Conservation (phyloP, 2,329 filamentous ascomycete genomes). For the Ceratocystis papillata region DNA sequence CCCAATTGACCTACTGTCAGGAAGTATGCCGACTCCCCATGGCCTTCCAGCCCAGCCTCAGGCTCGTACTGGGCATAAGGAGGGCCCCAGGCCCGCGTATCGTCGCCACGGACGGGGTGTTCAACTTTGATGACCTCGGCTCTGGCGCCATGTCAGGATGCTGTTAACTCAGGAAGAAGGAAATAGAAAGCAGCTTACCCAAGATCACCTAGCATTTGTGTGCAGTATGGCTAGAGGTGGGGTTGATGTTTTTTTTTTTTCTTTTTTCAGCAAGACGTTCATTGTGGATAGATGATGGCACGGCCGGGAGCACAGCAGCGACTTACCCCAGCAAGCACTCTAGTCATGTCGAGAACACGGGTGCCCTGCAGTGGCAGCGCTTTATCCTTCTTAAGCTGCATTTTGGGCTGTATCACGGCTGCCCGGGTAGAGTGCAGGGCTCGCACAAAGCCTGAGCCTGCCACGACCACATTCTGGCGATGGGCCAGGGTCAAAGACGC, state of each 20-base stretch:
- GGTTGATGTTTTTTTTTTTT: neutral
- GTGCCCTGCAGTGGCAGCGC: conserved; percentile 66
- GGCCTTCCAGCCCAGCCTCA: conserved; percentile 49
- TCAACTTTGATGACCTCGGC: conserved; percentile 97
- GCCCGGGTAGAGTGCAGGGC: neutral
- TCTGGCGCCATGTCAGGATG: conserved; percentile 35
- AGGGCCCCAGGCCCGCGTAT: conserved; percentile 92
- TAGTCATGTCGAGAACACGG: conserved; percentile 88
- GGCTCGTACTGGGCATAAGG: conserved; percentile 73
- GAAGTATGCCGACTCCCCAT: conserved; percentile 92
- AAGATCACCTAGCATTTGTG: conserved; percentile 89
- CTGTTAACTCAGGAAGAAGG: neutral
- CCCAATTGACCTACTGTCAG: conserved; percentile 51
- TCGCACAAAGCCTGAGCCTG: neutral
- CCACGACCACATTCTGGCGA: neutral
- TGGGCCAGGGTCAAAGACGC: neutral
- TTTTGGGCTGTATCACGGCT: neutral
- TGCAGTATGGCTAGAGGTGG: conserved; percentile 77
- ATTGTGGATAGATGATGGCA: conserved; percentile 20
- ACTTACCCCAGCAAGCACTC: conserved; percentile 84
- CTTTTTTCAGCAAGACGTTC: conserved; percentile 15
- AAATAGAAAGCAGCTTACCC: conserved; percentile 52
- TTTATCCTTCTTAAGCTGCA: conserved; percentile 8
- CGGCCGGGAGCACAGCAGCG: neutral
- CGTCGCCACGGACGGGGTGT: conserved; percentile 81